phyloP scores from a whole-genome alignment of 106 monocot species.

The Dendrobium officinale region DNA sequence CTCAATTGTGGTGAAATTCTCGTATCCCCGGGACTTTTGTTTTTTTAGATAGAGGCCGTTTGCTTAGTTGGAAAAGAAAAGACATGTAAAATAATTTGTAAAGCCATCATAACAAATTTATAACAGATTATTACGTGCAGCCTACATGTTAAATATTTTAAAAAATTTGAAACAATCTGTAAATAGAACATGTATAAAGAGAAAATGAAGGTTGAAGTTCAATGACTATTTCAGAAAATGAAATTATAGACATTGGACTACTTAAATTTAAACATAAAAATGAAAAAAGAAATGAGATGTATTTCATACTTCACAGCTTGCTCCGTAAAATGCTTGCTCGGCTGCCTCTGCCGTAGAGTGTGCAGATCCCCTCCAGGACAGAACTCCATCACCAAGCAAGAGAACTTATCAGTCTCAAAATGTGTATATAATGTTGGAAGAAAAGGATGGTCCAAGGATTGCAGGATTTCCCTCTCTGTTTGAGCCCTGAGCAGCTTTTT shows the following conservation, averaged over 20 bases:
- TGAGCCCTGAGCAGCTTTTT: constrained; percentile 56
- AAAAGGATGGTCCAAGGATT: constrained; percentile 53
- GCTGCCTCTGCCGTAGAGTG: constrained; percentile 52
- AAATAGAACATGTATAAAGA: background rate
- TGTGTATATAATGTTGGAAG: constrained; percentile 54
- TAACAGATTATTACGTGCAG: no score
- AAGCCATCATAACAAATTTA: no score
- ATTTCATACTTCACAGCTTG: constrained; percentile 53
- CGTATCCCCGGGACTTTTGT: no score
- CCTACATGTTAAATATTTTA: background rate
- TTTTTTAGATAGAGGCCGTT: no score
- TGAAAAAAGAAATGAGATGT: background rate
- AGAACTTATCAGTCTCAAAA: constrained; percentile 61
- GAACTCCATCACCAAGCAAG: constrained; percentile 60
- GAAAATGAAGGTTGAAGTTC: background rate
- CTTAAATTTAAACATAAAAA: background rate
- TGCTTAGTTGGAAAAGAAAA: no score
- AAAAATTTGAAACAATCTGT: background rate
- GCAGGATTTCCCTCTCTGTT: constrained; percentile 59
- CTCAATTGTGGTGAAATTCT: no score
- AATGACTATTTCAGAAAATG: background rate
- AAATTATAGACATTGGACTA: background rate
- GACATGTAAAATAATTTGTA: no score
- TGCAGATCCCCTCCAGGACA: constrained; percentile 61
- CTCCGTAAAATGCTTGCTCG: constrained; percentile 53